phyloP scores from a whole-genome alignment of 139 green algal genomes.

The Chlorella sp. region DNA sequence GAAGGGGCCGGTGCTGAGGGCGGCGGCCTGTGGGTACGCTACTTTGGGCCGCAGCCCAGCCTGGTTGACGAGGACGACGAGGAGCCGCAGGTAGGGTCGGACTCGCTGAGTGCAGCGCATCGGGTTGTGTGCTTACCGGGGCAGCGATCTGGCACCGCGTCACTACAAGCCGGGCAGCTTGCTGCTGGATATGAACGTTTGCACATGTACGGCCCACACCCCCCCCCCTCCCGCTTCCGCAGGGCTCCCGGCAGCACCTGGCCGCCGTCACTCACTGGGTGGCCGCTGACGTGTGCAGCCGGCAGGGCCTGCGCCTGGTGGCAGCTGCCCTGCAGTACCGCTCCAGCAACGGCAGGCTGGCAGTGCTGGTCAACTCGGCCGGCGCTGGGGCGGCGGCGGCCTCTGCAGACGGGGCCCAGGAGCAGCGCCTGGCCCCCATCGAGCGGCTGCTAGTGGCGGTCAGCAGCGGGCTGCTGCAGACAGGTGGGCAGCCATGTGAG shows the following conservation, averaged over 20 bases:
- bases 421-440: not conserved
- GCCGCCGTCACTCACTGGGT: constrained; percentile 75
- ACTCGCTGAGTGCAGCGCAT: too few species aligned
- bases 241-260: constrained; percentile 23
- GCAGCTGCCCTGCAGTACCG: constrained; percentile 35
- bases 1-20: not conserved
- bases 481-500: not conserved
- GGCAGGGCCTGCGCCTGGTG: constrained; percentile 28
- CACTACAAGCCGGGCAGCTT: too few species aligned
- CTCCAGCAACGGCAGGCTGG: constrained; percentile 33
- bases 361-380: constrained; percentile 49
- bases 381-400: not conserved
- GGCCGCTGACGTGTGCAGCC: constrained; percentile 55
- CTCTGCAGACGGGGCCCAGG: not conserved
- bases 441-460: constrained; percentile 19
- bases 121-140: too few species aligned
- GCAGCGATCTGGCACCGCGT: too few species aligned
- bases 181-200: too few species aligned
- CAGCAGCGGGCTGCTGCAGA: not conserved
- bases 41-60: constrained; percentile 23
- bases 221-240: too few species aligned
- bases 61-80: constrained; percentile 32
- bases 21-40: constrained; percentile 7
- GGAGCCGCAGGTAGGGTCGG: constrained; percentile 3
- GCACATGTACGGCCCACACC: too few species aligned